These are phyloP conservation scores for Xylaria longipes DNA, from an alignment of 495 filamentous ascomycete genomes.

Conservation along the genomic window DNA sequence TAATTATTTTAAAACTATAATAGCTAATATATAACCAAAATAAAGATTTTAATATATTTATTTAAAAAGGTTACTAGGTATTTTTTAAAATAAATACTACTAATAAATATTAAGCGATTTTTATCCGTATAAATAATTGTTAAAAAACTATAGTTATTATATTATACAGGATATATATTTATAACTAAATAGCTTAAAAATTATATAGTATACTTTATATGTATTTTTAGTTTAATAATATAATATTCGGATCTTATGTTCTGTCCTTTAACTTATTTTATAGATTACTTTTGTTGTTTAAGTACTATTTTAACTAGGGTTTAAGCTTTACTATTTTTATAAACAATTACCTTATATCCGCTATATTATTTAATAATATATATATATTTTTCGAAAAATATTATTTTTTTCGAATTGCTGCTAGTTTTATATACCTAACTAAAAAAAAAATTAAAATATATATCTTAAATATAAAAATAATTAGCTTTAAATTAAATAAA, in stretches of 20 bases:
- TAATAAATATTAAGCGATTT: no score
- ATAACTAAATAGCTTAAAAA: neutral
- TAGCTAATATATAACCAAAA: slow-evolving; percentile 5
- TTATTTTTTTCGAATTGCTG: neutral
- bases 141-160: neutral
- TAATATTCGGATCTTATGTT: neutral
- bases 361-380: neutral
- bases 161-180: neutral
- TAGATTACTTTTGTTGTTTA: neutral
- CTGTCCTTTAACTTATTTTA: neutral
- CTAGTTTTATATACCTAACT: neutral
- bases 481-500: neutral
- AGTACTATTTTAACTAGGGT: neutral
- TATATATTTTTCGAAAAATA: neutral
- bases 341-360: neutral
- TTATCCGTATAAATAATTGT: no score
- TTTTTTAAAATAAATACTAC: slow-evolving; percentile 3
- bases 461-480: neutral
- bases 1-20: neutral
- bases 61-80: neutral
- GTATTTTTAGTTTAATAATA: slow-evolving; percentile 3
- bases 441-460: neutral
- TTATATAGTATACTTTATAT: neutral
- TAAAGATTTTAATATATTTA: slow-evolving; percentile 18
- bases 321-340: slow-evolving; percentile 5